Conservation (phyloP, 2,329 filamentous ascomycete species). For the Thelonectria discophora region DNA sequence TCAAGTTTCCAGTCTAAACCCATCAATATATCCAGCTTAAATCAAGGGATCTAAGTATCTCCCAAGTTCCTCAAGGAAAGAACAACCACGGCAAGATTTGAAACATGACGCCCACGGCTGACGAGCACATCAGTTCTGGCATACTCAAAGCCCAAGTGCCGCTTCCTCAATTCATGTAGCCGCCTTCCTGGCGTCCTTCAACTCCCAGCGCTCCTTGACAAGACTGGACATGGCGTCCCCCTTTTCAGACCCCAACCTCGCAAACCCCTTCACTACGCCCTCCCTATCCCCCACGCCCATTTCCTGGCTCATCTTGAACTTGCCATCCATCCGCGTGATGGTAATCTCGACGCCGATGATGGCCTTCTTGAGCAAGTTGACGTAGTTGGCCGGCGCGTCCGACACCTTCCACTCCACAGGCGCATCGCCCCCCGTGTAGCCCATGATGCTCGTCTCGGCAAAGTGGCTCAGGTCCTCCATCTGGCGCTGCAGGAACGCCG, state of each 20-base stretch:
- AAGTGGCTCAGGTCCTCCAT: conserved; percentile 61
- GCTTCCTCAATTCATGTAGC: not conserved
- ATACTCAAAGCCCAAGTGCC: too few relatives aligned
- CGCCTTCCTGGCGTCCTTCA: conserved; percentile 36
- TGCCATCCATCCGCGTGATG: conserved; percentile 64
- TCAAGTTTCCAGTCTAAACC: too few relatives aligned
- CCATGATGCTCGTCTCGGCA: conserved; percentile 65
- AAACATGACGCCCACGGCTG: too few relatives aligned
- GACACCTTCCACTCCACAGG: conserved; percentile 61
- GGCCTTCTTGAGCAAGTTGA: conserved; percentile 64
- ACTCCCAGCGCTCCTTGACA: conserved; percentile 44
- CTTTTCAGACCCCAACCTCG: conserved; percentile 44
- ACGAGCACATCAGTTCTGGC: too few relatives aligned
- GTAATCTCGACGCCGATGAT: conserved; percentile 70
- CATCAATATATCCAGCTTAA: too few relatives aligned
- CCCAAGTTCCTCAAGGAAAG: too few relatives aligned
- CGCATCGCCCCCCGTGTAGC: conserved; percentile 52
- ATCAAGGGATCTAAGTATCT: too few relatives aligned
- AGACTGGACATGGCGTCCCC: conserved; percentile 45
- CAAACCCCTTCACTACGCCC: conserved; percentile 67
- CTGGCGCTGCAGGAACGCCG: conserved; percentile 57
- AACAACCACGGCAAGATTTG: too few relatives aligned
- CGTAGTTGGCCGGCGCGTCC: conserved; percentile 65
- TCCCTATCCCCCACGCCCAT: conserved; percentile 59
- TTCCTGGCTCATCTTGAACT: conserved; percentile 75